Percentiles rank a stretch among this genome's conserved stretches.
Evolutionary conservation across 140 eudicot genomes (phyloP).

Genomic region (Senecio squalidus): DNA sequence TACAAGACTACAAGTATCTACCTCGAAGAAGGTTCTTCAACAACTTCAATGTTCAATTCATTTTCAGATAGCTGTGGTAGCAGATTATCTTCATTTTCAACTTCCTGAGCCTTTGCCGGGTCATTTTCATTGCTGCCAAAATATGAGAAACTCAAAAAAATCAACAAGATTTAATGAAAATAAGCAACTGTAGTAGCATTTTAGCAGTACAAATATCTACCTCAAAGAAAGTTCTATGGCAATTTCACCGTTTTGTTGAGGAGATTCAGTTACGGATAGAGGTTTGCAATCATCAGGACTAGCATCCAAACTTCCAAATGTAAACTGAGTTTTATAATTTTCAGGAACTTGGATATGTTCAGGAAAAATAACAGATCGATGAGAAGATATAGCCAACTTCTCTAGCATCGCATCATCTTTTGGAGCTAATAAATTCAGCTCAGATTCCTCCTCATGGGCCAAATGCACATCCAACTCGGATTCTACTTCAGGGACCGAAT

Average conservation of each 20-base stretch:
- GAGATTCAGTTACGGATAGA: constrained; percentile 17
- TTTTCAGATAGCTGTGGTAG: no score
- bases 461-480: no score
- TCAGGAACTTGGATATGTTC: constrained; percentile 69
- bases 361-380: constrained; percentile 59
- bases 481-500: no score
- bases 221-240: constrained; percentile 29
- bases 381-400: constrained; percentile 34
- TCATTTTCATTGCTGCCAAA: no score
- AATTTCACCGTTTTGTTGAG: constrained; percentile 26
- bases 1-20: no score
- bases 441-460: constrained; percentile 27
- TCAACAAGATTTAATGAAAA: not conserved
- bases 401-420: constrained; percentile 36
- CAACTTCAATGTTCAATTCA: no score
- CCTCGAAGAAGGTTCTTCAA: no score
- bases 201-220: constrained; percentile 18
- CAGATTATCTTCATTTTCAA: no score
- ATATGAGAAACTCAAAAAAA: no score
- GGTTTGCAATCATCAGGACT: constrained; percentile 18
- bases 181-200: not conserved
- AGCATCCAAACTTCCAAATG: constrained; percentile 70
- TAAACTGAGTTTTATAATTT: constrained; percentile 36
- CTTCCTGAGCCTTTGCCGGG: no score
- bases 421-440: constrained; percentile 23